Conservation (phyloP, 2,329 filamentous ascomycete genomes). For the Geosmithia morbida region DNA sequence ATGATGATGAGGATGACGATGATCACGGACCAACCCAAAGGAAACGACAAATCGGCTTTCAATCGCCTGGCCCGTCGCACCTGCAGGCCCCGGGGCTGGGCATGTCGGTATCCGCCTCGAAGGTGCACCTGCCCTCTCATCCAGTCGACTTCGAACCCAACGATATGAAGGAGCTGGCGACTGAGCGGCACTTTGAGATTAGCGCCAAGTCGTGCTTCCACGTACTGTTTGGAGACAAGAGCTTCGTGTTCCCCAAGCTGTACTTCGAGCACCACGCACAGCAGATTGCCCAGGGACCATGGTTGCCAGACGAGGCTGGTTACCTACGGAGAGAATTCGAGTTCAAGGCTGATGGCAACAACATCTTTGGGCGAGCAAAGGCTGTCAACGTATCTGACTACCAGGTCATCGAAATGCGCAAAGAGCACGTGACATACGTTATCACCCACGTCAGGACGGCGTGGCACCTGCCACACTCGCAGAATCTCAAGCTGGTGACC, state of each 20-base stretch:
- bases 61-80: constrained; percentile 15
- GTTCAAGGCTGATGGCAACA: constrained; percentile 58
- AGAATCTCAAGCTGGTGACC: constrained; percentile 66
- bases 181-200: constrained; percentile 75
- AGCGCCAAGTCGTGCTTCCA: constrained; percentile 93
- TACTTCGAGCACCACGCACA: constrained; percentile 72
- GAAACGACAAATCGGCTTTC: constrained; percentile 19
- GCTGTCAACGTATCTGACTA: constrained; percentile 58
- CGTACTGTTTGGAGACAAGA: constrained; percentile 92
- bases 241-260: constrained; percentile 80
- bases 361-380: constrained; percentile 48
- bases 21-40: constrained; percentile 28
- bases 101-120: constrained; percentile 32
- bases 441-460: constrained; percentile 47
- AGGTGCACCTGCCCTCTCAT: constrained; percentile 69
- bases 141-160: constrained; percentile 75
- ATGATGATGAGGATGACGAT: constrained; percentile 20
- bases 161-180: constrained; percentile 60
- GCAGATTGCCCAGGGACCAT: constrained; percentile 75
- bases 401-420: constrained; percentile 74
- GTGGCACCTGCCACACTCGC: constrained; percentile 76
- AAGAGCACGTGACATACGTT: constrained; percentile 58
- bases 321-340: constrained; percentile 65
- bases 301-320: constrained; percentile 54
- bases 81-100: constrained; percentile 17